Evolutionary conservation across 2,329 filamentous ascomycete species (phyloP).

Genomic region (Xylaria sp.): DNA sequence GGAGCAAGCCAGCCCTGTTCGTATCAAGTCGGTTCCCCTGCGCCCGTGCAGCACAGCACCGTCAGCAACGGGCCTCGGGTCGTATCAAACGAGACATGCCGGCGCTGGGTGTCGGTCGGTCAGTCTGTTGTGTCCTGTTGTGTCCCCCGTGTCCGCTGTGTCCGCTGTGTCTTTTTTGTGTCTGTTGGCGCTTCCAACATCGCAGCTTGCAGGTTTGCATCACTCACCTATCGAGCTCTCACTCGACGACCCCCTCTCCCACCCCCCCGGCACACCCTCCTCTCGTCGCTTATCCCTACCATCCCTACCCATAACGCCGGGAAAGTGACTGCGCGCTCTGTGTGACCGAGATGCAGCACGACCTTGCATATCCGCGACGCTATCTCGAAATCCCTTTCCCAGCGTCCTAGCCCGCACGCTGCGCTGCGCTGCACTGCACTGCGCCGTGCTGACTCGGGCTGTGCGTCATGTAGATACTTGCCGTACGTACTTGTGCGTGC

Average conservation of each 20-base stretch:
- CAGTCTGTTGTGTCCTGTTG: no score
- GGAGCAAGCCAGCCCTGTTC: no score
- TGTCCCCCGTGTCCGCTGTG: not conserved
- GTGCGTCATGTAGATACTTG: not conserved
- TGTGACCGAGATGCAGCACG: conserved; percentile 35
- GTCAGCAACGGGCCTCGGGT: conserved; percentile 2
- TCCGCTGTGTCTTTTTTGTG: no score
- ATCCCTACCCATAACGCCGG: conserved; percentile 41
- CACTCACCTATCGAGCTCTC: conserved; percentile 25
- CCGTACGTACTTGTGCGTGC: not conserved
- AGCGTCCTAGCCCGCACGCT: conserved; percentile 20
- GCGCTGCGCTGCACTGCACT: not conserved
- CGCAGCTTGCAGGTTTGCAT: not conserved
- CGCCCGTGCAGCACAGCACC: not conserved
- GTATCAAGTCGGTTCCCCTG: not conserved
- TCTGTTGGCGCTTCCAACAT: not conserved
- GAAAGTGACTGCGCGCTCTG: conserved; percentile 29
- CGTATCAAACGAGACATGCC: not conserved
- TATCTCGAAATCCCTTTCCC: conserved; percentile 28
- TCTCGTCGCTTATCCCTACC: conserved; percentile 36
- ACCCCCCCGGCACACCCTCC: conserved; percentile 30
- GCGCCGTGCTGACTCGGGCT: not conserved
- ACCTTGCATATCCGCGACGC: conserved; percentile 35
- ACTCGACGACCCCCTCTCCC: conserved; percentile 28
- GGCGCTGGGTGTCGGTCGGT: conserved; percentile 9